Percentiles rank a stretch among this genome's conserved stretches.
Conservation (phyloP, 2,329 filamentous ascomycete genomes). For the Sporothrix pseudoabietina region DNA sequence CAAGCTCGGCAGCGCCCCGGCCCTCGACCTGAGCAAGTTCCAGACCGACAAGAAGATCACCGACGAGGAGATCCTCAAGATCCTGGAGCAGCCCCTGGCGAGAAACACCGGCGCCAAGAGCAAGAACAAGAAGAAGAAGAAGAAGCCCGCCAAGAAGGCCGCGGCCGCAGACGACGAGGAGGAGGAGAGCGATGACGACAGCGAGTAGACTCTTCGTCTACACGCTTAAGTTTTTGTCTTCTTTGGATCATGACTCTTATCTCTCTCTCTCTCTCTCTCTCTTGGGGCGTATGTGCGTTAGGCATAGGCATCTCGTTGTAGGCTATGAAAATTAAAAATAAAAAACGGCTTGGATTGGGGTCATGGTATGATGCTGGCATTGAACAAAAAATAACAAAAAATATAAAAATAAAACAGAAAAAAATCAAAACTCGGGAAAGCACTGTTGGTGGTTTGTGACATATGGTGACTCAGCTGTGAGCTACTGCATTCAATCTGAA, state of each 20-base stretch:
- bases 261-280: not conserved
- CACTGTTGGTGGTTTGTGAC: not conserved
- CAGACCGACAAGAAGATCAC: slow-evolving; percentile 98
- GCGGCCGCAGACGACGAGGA: slow-evolving; percentile 39
- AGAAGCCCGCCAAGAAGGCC: slow-evolving; percentile 55
- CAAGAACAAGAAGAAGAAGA: slow-evolving; percentile 88
- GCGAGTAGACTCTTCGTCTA: slow-evolving; percentile 24
- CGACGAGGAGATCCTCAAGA: slow-evolving; percentile 92
- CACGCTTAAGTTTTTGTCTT: not conserved
- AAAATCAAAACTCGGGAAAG: slow-evolving; percentile 3
- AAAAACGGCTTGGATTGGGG: slow-evolving; percentile 12
- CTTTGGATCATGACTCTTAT: slow-evolving; percentile 7
- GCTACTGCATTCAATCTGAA: too few relatives aligned
- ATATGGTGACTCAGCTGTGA: not conserved
- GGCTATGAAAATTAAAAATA: slow-evolving; percentile 9
- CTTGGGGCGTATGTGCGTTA: not conserved
- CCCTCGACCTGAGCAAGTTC: slow-evolving; percentile 76
- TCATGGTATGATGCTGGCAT: slow-evolving; percentile 17
- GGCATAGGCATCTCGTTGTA: not conserved
- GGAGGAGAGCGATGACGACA: slow-evolving; percentile 45
- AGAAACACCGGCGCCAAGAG: slow-evolving; percentile 83
- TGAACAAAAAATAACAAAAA: not conserved
- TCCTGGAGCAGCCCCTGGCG: slow-evolving; percentile 83
- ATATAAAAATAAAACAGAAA: not conserved
- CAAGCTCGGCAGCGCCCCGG: slow-evolving; percentile 75